These are phyloP conservation scores for Penicillium manginii DNA, from an alignment of 495 filamentous ascomycete genomes.

Conservation along the genomic window DNA sequence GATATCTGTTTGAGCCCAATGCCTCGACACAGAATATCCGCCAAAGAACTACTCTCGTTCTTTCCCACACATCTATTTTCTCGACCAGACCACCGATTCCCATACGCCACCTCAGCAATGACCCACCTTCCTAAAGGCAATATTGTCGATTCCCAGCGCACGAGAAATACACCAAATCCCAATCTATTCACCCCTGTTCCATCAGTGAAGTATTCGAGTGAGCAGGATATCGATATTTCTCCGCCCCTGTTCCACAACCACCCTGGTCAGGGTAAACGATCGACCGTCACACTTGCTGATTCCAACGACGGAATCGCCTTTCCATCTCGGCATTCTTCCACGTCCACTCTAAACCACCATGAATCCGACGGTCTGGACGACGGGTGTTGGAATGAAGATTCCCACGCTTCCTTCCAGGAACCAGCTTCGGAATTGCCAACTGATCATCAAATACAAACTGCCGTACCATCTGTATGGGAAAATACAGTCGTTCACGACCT, in stretches of 20 bases:
- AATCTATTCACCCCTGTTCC: conserved; percentile 4
- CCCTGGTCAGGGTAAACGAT: conserved; percentile 25
- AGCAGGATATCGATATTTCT: conserved; percentile 10
- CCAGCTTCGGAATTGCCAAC: background rate
- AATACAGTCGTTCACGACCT: conserved; percentile 3
- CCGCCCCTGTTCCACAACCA: conserved; percentile 15
- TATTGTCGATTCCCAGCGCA: conserved; percentile 4
- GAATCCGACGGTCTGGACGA: conserved; percentile 12
- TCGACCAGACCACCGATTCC: conserved; percentile 4
- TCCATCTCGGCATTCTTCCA: conserved; percentile 28
- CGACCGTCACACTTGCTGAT: conserved; percentile 30
- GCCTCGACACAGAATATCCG: conserved; percentile 58
- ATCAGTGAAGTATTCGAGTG: conserved; percentile 7
- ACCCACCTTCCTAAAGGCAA: conserved; percentile 16
- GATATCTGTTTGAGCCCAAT: conserved; percentile 58
- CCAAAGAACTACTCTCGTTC: conserved; percentile 57
- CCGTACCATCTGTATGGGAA: conserved; percentile 12
- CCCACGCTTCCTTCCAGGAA: background rate
- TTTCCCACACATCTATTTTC: conserved; percentile 45
- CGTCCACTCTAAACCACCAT: conserved; percentile 33
- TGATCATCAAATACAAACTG: conserved; percentile 8
- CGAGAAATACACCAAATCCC: background rate
- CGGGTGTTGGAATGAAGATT: conserved; percentile 5
- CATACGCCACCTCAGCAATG: background rate
- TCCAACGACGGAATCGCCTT: conserved; percentile 23